phyloP scores from a whole-genome alignment of 2,329 filamentous ascomycete species.

The Dothistroma pini region DNA sequence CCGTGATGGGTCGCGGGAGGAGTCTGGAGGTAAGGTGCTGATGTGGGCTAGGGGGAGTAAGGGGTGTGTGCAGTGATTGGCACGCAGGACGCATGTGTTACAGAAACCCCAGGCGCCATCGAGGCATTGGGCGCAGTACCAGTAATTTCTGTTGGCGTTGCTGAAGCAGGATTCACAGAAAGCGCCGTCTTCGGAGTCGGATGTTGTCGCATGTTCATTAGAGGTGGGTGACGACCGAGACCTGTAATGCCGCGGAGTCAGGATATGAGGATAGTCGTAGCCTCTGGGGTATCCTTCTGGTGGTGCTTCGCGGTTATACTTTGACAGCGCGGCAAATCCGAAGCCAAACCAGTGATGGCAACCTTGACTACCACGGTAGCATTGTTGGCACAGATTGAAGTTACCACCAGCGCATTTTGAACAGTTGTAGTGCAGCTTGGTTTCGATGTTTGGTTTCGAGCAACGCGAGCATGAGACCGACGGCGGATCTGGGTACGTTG shows the following conservation, averaged over 20 bases:
- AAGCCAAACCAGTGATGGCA: constrained; percentile 90
- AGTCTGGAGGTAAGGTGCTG: constrained; percentile 23
- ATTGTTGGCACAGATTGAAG: constrained; percentile 76
- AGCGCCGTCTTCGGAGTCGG: constrained; percentile 67
- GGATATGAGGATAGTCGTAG: constrained; percentile 51
- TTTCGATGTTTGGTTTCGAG: constrained; percentile 68
- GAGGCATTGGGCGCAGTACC: constrained; percentile 84
- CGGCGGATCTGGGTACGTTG: constrained; percentile 32
- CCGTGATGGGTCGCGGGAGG: constrained; percentile 21
- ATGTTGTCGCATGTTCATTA: constrained; percentile 36
- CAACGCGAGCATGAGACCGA: constrained; percentile 78
- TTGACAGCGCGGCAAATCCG: constrained; percentile 61
- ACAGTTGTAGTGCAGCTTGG: constrained; percentile 84
- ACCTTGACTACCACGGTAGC: constrained; percentile 72
- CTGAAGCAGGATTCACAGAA: constrained; percentile 76
- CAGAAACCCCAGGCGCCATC: constrained; percentile 95
- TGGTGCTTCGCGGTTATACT: constrained; percentile 37
- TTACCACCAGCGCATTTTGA: constrained; percentile 63
- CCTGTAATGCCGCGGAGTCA: constrained; percentile 48
- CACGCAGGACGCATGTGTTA: constrained; percentile 79
- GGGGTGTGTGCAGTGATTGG: constrained; percentile 74
- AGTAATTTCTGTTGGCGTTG: constrained; percentile 79
- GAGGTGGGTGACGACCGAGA: constrained; percentile 2
- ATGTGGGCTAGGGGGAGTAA: constrained; percentile 70
- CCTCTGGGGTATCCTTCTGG: constrained; percentile 40